phyloP scores from a whole-genome alignment of 148 eudicot genomes.

The Rhododendron ferrugineum region DNA sequence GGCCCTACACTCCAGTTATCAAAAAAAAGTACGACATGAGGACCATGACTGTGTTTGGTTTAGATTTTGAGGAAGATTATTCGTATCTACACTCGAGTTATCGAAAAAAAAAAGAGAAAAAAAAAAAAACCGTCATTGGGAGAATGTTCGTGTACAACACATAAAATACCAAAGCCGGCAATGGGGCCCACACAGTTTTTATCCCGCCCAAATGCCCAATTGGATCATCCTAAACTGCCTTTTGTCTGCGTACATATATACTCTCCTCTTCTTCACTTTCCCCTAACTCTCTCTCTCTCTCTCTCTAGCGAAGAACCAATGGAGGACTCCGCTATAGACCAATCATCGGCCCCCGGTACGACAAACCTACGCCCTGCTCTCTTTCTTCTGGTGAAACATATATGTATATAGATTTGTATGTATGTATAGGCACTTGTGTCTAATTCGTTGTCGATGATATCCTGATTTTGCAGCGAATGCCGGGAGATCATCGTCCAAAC shows the following conservation, averaged over 20 bases:
- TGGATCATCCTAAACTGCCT: neutral
- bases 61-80: no score
- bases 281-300: neutral
- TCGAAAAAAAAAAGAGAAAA: no score
- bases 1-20: no score
- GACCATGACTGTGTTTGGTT: no score
- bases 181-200: neutral
- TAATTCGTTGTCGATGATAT: neutral
- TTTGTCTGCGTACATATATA: neutral
- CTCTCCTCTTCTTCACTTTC: neutral
- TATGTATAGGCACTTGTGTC: neutral
- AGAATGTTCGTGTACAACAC: neutral
- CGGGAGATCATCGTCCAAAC: conserved; percentile 32
- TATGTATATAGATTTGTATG: neutral
- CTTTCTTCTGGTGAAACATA: neutral
- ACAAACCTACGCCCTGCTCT: neutral
- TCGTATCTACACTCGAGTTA: no score
- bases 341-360: conserved; percentile 23
- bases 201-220: conserved; percentile 19
- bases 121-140: neutral
- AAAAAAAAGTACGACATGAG: no score
- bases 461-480: conserved; percentile 13
- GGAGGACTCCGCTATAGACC: conserved; percentile 44
- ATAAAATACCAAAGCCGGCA: neutral
- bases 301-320: conserved; percentile 12